Evolutionary conservation across 2,329 filamentous ascomycete genomes (phyloP).

Genomic region (Epichloe amarillans): DNA sequence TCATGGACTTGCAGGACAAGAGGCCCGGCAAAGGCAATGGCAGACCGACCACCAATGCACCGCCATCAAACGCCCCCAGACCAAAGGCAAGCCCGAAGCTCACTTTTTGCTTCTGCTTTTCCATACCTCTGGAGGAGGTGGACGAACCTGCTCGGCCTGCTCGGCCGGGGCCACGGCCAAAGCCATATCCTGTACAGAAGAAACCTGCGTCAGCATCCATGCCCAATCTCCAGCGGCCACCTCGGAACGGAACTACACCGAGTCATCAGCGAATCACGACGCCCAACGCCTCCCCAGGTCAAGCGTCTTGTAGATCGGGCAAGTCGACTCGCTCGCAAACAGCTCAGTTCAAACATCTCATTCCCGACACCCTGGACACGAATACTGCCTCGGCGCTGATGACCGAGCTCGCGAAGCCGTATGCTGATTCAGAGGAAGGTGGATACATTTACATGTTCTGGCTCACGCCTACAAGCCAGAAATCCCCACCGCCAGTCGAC

Average conservation of each 20-base stretch:
- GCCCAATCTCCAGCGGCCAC: constrained; percentile 5
- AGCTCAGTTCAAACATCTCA: constrained; percentile 33
- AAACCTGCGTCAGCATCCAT: constrained; percentile 12
- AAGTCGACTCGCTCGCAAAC: constrained; percentile 20
- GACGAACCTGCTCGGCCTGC: constrained; percentile 21
- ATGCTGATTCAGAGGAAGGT: constrained; percentile 53
- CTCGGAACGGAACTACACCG: neutral
- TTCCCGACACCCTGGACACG: constrained; percentile 54
- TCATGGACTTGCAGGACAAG: constrained; percentile 48
- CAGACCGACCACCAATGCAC: constrained; percentile 13
- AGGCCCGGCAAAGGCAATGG: constrained; percentile 12
- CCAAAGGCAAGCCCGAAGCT: constrained; percentile 20
- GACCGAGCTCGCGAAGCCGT: constrained; percentile 61
- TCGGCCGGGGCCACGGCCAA: constrained; percentile 23
- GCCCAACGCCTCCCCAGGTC: constrained; percentile 15
- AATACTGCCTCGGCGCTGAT: constrained; percentile 58
- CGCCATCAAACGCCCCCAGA: constrained; percentile 10
- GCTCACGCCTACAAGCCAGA: constrained; percentile 55
- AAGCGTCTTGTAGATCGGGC: constrained; percentile 16
- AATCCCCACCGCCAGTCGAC: constrained; percentile 41
- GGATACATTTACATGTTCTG: constrained; percentile 99
- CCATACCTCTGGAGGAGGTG: constrained; percentile 31
- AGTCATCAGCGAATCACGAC: constrained; percentile 1
- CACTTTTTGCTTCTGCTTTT: constrained; percentile 40
- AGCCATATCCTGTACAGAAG: constrained; percentile 34